These are phyloP conservation scores for Aspergillus felis DNA, from an alignment of 2,329 filamentous ascomycete genomes.

Conservation along the genomic window DNA sequence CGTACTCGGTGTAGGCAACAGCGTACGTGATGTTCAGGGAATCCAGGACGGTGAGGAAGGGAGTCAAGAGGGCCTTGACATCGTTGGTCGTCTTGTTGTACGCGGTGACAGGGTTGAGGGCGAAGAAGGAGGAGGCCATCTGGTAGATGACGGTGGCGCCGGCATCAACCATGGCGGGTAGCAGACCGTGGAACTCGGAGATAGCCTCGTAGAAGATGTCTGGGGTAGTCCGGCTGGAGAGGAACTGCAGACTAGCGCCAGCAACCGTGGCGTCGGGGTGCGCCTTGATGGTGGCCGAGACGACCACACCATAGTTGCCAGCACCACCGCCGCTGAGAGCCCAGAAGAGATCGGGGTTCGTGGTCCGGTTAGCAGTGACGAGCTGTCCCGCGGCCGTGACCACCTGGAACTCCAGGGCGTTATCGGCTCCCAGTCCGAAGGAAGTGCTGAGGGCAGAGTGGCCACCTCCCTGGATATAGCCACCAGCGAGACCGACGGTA, in stretches of 20 bases:
- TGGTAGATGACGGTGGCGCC: conserved; percentile 50
- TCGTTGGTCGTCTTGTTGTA: conserved; percentile 46
- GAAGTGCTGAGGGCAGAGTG: conserved; percentile 52
- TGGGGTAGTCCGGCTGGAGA: conserved; percentile 26
- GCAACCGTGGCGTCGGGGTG: conserved; percentile 43
- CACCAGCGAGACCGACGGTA: conserved; percentile 57
- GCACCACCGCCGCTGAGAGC: conserved; percentile 58
- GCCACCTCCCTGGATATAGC: conserved; percentile 59
- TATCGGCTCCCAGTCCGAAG: conserved; percentile 59
- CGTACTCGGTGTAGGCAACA: conserved; percentile 24
- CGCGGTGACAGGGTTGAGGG: conserved; percentile 46
- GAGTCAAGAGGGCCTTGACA: conserved; percentile 43
- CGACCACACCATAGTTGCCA: conserved; percentile 56
- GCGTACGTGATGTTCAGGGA: conserved; percentile 31
- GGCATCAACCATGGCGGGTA: conserved; percentile 50
- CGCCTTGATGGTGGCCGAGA: conserved; percentile 53
- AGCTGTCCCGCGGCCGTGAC: conserved; percentile 49
- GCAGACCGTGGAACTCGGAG: conserved; percentile 45
- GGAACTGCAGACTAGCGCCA: conserved; percentile 45
- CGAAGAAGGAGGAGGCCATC: conserved; percentile 48
- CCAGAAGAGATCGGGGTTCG: conserved; percentile 60
- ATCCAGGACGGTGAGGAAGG: conserved; percentile 42
- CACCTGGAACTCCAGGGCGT: conserved; percentile 54
- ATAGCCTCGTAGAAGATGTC: conserved; percentile 52
- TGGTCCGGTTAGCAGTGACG: conserved; percentile 44